phyloP scores from a whole-genome alignment of 495 filamentous ascomycete species.

The Trypethelium eluteriae region DNA sequence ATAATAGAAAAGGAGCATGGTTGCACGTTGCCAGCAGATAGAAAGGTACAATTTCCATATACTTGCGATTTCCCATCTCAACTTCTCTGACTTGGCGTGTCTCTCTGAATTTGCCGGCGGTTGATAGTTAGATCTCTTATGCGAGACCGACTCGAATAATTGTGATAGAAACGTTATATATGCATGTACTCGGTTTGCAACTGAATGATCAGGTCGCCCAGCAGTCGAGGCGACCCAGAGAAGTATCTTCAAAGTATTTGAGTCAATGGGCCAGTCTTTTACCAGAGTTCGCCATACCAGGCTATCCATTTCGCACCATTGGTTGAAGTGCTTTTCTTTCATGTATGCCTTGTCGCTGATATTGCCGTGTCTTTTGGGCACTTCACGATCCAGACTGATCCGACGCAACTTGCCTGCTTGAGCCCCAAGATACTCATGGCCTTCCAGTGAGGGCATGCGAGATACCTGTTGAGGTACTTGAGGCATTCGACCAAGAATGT shows the following conservation, averaged over 20 bases:
- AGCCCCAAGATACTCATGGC: not conserved
- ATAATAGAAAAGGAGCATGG: not conserved
- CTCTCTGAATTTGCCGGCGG: not conserved
- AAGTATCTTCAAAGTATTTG: not conserved
- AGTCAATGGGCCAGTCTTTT: not conserved
- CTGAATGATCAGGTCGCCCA: not conserved
- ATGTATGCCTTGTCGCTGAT: not conserved
- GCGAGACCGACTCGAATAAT: not conserved
- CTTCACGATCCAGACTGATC: not conserved
- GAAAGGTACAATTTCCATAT: not conserved
- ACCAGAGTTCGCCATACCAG: not conserved
- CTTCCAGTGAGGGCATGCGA: not conserved
- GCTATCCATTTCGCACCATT: not conserved
- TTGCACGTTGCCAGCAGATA: not conserved
- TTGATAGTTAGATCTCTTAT: not conserved
- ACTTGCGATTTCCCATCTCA: not conserved
- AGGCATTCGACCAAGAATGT: not conserved
- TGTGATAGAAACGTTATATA: not conserved
- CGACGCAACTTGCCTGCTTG: not conserved
- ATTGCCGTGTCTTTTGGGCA: not conserved
- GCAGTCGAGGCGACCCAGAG: not conserved
- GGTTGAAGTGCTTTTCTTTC: not conserved
- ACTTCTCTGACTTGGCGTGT: not conserved
- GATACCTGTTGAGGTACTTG: not conserved
- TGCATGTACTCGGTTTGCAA: not conserved